Evolutionary conservation across 257 asterid genomes (phyloP).

Genomic region (Gentiana macrophylla): DNA sequence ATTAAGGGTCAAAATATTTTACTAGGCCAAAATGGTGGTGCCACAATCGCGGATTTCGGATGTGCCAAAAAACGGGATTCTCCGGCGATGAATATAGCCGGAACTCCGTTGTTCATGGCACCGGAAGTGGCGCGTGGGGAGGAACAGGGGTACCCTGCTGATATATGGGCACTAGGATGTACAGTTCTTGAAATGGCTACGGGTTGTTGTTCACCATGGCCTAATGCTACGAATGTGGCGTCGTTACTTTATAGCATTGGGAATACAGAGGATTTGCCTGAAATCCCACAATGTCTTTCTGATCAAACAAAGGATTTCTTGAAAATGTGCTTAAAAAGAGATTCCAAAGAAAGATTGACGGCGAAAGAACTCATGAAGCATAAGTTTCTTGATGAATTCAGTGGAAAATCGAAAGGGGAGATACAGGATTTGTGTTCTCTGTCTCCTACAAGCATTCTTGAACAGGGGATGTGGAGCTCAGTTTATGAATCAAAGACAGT

Average conservation of each 20-base stretch:
- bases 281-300: slow-evolving; percentile 42
- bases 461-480: slow-evolving; percentile 62
- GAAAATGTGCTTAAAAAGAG: slow-evolving; percentile 43
- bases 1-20: slow-evolving; percentile 61
- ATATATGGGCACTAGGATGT: no score
- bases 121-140: no score
- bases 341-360: slow-evolving; percentile 47
- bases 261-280: slow-evolving; percentile 45
- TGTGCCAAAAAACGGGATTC: slow-evolving; percentile 31
- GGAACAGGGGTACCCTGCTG: no score
- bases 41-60: slow-evolving; percentile 62
- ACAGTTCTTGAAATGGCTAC: no score
- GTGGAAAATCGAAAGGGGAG: neutral
- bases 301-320: slow-evolving; percentile 53
- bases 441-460: slow-evolving; percentile 34
- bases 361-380: slow-evolving; percentile 51
- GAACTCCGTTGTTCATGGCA: no score
- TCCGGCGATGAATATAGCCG: no score
- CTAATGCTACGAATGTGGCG: slow-evolving; percentile 19
- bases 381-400: slow-evolving; percentile 32
- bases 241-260: slow-evolving; percentile 43
- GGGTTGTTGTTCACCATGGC: slow-evolving; percentile 21
- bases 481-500: slow-evolving; percentile 24
- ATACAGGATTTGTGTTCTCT: slow-evolving; percentile 4
- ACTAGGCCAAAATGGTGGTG: slow-evolving; percentile 17